Percentiles rank a stretch among this genome's conserved stretches.
Conservation (phyloP, 345 rosid genomes). For the Erodium maritimum region DNA sequence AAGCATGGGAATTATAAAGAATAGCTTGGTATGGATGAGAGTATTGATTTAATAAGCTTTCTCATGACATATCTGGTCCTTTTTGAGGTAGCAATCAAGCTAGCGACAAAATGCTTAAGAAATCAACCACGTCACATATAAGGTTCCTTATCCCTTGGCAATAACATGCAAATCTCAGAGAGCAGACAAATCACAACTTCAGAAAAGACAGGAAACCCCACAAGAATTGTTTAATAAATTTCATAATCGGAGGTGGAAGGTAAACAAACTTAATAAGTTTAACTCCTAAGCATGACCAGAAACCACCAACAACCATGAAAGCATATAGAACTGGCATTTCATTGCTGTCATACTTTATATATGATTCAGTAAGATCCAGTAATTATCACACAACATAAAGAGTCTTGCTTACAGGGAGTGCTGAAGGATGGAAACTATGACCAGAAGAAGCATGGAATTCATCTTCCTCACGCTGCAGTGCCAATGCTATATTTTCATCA, state of each 20-base stretch:
- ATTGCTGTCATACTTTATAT: too few relatives aligned
- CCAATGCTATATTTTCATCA: slow-evolving; percentile 49
- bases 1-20: background rate
- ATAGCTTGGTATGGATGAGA: background rate
- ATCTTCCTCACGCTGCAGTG: slow-evolving; percentile 56
- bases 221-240: background rate
- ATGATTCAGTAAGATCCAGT: background rate
- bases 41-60: background rate
- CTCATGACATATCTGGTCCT: background rate
- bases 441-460: slow-evolving; percentile 21
- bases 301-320: too few relatives aligned
- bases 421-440: slow-evolving; percentile 14
- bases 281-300: too few relatives aligned
- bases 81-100: background rate
- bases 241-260: too few relatives aligned
- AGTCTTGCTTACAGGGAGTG: slow-evolving; percentile 30
- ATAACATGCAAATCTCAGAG: background rate
- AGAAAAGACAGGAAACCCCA: background rate
- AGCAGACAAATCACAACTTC: background rate
- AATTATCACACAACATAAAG: background rate
- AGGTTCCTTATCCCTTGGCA: background rate
- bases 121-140: background rate
- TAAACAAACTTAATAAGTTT: too few relatives aligned
- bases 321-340: too few relatives aligned
- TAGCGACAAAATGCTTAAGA: background rate